These are phyloP conservation scores for Chloris gayana DNA, from an alignment of 176 grass and related monocot species.

Conservation along the genomic window DNA sequence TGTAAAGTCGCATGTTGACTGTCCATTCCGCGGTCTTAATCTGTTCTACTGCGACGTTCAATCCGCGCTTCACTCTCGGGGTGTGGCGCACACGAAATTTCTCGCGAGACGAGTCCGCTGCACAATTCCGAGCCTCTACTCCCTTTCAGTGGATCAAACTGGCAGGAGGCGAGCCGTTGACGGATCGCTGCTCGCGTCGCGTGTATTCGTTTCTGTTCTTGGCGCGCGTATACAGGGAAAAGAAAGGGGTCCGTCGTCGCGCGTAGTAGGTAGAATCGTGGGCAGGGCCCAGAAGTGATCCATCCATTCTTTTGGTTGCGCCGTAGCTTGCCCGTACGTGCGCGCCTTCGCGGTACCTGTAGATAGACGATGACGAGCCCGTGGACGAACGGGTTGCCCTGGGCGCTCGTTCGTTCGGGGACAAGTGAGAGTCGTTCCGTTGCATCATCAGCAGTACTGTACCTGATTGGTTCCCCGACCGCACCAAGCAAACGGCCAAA, in stretches of 20 bases:
- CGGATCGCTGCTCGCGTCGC: background rate
- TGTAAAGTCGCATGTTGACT: background rate
- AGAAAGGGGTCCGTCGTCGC: background rate
- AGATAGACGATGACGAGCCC: background rate
- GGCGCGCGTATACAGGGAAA: background rate
- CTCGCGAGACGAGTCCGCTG: background rate
- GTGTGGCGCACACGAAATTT: background rate
- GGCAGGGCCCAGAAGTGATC: too few species aligned
- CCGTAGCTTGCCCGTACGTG: background rate
- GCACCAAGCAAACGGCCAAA: too few species aligned
- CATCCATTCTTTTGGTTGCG: background rate
- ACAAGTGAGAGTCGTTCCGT: background rate
- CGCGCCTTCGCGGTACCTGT: background rate
- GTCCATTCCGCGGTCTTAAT: background rate
- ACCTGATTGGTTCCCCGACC: too few species aligned
- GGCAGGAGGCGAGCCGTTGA: background rate
- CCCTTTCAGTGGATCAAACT: too few species aligned
- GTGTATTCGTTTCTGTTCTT: background rate
- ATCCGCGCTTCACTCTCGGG: background rate
- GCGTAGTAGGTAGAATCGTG: too few species aligned
- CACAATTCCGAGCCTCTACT: too few species aligned
- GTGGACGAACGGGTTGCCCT: conserved; percentile 7
- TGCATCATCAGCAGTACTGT: background rate
- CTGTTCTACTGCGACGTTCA: background rate
- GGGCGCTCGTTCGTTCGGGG: background rate